phyloP scores from a whole-genome alignment of 768 basidiomycete species.

The Tephrocybe sp. region DNA sequence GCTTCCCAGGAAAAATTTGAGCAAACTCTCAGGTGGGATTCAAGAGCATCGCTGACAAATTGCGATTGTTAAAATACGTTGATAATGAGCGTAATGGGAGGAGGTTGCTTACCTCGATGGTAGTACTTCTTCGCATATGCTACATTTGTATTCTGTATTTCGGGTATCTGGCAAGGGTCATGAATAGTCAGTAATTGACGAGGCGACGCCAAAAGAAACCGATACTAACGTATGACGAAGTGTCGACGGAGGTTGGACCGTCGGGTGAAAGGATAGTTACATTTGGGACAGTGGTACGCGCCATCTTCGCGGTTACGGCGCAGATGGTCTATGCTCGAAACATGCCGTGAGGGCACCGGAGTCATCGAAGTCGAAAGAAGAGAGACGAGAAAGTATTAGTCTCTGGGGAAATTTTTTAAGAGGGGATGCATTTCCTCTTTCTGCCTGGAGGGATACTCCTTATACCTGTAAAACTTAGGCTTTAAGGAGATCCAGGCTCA shows the following conservation, averaged over 20 bases:
- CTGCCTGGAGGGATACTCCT: no score
- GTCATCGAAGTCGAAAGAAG: neutral
- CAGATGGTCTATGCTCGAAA: neutral
- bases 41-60: neutral
- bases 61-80: neutral
- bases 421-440: no score
- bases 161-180: neutral
- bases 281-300: conserved; percentile 2
- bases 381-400: no score
- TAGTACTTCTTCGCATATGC: neutral
- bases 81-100: neutral
- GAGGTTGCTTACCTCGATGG: neutral
- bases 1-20: neutral
- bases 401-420: no score
- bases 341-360: neutral
- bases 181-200: neutral
- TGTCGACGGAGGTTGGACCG: conserved; percentile 5
- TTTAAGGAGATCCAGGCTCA: no score
- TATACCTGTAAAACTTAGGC: no score
- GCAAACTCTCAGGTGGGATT: neutral
- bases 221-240: neutral
- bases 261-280: conserved; percentile 2
- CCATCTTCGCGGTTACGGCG: conserved; percentile 4
- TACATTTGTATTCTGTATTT: neutral
- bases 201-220: neutral